phyloP scores from a whole-genome alignment of 768 basidiomycete genomes.

The Chlorophyllum brunneum region DNA sequence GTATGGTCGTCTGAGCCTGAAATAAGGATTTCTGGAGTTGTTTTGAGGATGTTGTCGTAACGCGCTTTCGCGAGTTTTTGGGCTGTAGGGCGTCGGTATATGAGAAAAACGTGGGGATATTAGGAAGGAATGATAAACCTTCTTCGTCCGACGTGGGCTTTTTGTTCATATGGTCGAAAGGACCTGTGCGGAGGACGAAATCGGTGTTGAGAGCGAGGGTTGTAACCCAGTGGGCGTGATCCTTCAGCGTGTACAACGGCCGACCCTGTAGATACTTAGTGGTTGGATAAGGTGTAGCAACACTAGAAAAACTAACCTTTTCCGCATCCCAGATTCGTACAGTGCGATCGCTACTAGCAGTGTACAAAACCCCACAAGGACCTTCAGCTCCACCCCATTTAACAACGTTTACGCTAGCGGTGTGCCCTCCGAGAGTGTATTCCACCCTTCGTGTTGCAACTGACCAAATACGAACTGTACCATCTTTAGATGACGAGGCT shows the following conservation, averaged over 20 bases:
- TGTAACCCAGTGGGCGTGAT: slow-evolving; percentile 99
- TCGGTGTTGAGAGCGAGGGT: slow-evolving; percentile 95
- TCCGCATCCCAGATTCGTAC: slow-evolving; percentile 93
- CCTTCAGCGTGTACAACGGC: slow-evolving; percentile 79
- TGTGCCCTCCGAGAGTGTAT: slow-evolving; percentile 89
- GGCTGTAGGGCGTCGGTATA: slow-evolving; percentile 39
- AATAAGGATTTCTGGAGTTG: slow-evolving; percentile 78
- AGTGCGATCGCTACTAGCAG: slow-evolving; percentile 91
- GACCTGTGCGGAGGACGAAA: slow-evolving; percentile 90
- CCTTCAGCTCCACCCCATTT: slow-evolving; percentile 84
- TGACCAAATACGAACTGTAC: slow-evolving; percentile 94
- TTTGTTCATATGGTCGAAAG: slow-evolving; percentile 87
- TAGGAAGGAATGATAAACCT: slow-evolving; percentile 41
- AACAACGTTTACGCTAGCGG: slow-evolving; percentile 91
- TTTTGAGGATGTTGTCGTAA: slow-evolving; percentile 66
- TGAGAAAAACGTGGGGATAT: neutral
- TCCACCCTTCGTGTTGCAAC: slow-evolving; percentile 65
- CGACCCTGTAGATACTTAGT: slow-evolving; percentile 53
- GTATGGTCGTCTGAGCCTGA: slow-evolving; percentile 98
- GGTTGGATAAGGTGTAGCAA: slow-evolving; percentile 2
- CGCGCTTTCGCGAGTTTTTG: slow-evolving; percentile 72
- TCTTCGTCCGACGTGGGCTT: slow-evolving; percentile 77
- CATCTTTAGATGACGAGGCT: slow-evolving; percentile 95
- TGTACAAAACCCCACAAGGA: slow-evolving; percentile 76
- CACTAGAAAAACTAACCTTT: slow-evolving; percentile 38